These are phyloP conservation scores for Apiotrichum akiyoshidainum DNA, from an alignment of 1,284 basidiomycete genomes.

Conservation along the genomic window DNA sequence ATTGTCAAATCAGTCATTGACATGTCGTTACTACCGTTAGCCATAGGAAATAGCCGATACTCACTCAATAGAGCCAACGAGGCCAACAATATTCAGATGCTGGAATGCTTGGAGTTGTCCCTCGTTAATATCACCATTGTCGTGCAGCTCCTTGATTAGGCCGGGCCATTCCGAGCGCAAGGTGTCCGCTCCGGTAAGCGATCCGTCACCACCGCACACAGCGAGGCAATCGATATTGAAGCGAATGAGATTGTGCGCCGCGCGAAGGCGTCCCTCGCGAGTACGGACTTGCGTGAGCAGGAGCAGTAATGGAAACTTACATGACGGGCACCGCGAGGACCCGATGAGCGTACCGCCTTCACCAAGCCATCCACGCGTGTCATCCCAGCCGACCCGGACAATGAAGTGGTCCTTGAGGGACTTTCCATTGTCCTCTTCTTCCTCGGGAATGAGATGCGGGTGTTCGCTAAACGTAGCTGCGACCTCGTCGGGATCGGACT, in stretches of 20 bases:
- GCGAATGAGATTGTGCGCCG: constrained; percentile 85
- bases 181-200: constrained; percentile 90
- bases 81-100: constrained; percentile 91
- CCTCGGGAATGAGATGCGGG: constrained; percentile 38
- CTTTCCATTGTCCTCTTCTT: constrained; percentile 53
- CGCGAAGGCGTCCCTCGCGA: constrained; percentile 76
- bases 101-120: constrained; percentile 68
- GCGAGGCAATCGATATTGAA: constrained; percentile 96
- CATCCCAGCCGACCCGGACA: constrained; percentile 95
- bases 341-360: constrained; percentile 97
- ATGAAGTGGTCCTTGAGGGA: constrained; percentile 88
- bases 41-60: constrained; percentile 14
- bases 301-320: constrained; percentile 29
- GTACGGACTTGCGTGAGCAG: constrained; percentile 60
- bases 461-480: constrained; percentile 40
- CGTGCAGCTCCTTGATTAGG: constrained; percentile 67
- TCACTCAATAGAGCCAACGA: constrained; percentile 91
- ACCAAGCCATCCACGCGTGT: constrained; percentile 91
- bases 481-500: constrained; percentile 53
- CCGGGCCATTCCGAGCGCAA: constrained; percentile 91
- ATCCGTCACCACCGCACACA: constrained; percentile 96
- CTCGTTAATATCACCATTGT: constrained; percentile 67
- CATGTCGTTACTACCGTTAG: constrained; percentile 75
- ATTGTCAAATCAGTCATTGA: constrained; percentile 96
- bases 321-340: constrained; percentile 83